Conservation (phyloP, 495 filamentous ascomycete species). For the Neurospora sp. region DNA sequence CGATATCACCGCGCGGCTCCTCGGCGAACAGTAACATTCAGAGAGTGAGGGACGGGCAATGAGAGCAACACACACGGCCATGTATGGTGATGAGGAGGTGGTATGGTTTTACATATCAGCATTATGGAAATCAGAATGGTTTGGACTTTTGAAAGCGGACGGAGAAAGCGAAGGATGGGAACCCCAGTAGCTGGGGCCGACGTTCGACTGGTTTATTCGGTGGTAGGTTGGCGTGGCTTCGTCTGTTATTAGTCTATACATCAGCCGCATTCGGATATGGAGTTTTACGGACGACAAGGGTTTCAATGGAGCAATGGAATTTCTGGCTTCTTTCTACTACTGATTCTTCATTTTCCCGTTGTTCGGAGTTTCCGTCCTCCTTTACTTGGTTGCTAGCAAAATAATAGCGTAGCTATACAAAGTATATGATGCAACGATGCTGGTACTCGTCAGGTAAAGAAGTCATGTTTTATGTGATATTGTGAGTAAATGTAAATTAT, state of each 20-base stretch:
- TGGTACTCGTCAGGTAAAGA: too few species aligned
- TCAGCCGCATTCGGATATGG: neutral
- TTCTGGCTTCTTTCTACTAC: neutral
- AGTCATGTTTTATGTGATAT: neutral
- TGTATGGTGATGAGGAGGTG: neutral
- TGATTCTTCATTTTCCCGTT: neutral
- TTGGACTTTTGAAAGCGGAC: neutral
- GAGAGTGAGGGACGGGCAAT: neutral
- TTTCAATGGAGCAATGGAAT: neutral
- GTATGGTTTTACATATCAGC: neutral
- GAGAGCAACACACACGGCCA: neutral
- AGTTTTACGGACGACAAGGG: neutral
- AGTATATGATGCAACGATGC: neutral
- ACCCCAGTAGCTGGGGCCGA: neutral
- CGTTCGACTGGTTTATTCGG: neutral
- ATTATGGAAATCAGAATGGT: neutral
- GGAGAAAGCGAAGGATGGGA: neutral
- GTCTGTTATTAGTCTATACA: neutral
- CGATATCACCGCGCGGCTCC: constrained; percentile 74
- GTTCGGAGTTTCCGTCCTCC: neutral
- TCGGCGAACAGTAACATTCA: constrained; percentile 54
- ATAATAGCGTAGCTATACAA: neutral
- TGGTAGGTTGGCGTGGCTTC: neutral
- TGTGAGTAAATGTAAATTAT: neutral
- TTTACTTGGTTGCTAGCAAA: neutral